phyloP scores from a whole-genome alignment of 805 yeast genomes.

The Lipomyces lipofer region DNA sequence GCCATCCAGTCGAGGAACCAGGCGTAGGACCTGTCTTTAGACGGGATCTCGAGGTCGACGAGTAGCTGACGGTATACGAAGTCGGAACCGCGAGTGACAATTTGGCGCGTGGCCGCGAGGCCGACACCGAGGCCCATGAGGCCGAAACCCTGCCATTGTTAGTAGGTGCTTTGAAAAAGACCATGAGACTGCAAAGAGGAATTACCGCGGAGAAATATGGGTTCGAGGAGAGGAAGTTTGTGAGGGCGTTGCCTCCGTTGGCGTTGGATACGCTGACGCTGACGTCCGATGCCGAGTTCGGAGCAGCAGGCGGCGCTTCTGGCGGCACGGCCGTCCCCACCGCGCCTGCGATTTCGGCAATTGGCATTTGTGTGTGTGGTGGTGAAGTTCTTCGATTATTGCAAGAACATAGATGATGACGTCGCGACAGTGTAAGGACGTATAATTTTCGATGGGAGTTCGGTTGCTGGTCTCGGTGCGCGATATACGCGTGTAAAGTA shows the following conservation, averaged over 20 bases:
- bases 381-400: too few relatives aligned
- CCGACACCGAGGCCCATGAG: constrained; percentile 92
- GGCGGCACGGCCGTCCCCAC: constrained; percentile 1
- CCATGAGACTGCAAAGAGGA: not conserved
- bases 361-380: too few relatives aligned
- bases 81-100: constrained; percentile 60
- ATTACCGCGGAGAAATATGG: constrained; percentile 88
- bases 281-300: not conserved
- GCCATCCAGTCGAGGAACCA: constrained; percentile 97
- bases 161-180: not conserved
- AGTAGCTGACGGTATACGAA: constrained; percentile 78
- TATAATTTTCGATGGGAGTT: too few relatives aligned
- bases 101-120: constrained; percentile 73
- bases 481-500: too few relatives aligned
- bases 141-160: constrained; percentile 72
- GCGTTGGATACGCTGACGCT: not conserved
- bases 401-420: too few relatives aligned
- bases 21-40: constrained; percentile 86
- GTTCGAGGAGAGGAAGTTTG: constrained; percentile 52
- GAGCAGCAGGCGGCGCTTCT: not conserved
- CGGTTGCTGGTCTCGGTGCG: too few relatives aligned
- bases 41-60: constrained; percentile 90
- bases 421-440: too few relatives aligned
- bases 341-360: not conserved
- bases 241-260: not conserved